phyloP scores from a whole-genome alignment of 2,329 filamentous ascomycete species.

The Phoma sp. region DNA sequence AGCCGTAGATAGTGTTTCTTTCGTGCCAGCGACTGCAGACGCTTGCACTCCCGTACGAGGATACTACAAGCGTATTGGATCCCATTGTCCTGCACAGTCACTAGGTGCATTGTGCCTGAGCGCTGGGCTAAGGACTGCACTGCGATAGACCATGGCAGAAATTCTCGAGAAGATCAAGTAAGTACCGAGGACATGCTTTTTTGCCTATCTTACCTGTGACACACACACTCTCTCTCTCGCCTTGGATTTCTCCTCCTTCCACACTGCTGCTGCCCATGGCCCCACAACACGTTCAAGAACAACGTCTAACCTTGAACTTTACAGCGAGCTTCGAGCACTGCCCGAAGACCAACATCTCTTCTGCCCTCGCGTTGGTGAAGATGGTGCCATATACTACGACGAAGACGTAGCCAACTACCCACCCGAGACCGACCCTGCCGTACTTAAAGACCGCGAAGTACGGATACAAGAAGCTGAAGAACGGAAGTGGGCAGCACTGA shows the following conservation, averaged over 20 bases:
- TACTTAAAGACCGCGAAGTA: conserved; percentile 36
- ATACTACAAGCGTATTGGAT: conserved; percentile 16
- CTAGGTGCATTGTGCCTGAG: conserved; percentile 6
- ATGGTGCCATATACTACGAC: conserved; percentile 50
- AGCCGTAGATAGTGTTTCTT: conserved; percentile 11
- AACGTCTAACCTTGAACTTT: conserved; percentile 31
- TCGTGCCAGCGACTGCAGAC: conserved; percentile 5
- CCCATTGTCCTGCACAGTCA: conserved; percentile 12
- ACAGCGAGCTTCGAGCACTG: conserved; percentile 47
- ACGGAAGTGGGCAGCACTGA: conserved; percentile 50
- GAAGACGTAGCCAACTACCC: conserved; percentile 50
- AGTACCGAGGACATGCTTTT: conserved; percentile 16
- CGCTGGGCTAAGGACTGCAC: background rate
- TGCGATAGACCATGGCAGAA: conserved; percentile 39
- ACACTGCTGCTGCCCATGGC: background rate
- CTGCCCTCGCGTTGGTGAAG: conserved; percentile 52
- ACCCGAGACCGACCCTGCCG: conserved; percentile 36
- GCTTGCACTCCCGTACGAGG: background rate
- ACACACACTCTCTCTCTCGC: background rate
- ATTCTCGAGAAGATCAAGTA: conserved; percentile 45
- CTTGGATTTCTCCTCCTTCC: background rate
- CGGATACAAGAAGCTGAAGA: conserved; percentile 49
- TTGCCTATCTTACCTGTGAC: background rate
- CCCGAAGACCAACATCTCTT: conserved; percentile 55
- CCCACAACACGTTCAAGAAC: background rate